Evolutionary conservation across 148 eudicot species (phyloP), one percentile per base, ranked within the genome.

Genomic region (Cornus kousa): DNA sequence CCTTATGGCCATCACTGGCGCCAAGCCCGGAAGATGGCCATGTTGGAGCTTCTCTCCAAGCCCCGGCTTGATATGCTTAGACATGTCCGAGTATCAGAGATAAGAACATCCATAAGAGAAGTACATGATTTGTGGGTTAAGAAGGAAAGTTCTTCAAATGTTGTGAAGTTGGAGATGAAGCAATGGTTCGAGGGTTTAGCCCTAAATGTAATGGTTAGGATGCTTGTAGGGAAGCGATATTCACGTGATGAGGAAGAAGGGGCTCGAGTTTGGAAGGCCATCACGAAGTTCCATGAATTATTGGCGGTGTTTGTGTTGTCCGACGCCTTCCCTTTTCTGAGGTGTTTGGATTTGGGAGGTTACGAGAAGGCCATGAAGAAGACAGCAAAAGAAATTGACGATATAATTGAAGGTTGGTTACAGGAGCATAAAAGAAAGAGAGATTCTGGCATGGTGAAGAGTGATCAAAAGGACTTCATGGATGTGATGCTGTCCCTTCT

Each of bases 1-100:
- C 83, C 81, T 4, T 79, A 83, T 28, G 87, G 90, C 10, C 78
- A 82, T 0, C 81, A 87, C 66, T 90, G 91, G 91, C 81, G 87
- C 1, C 77, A 87, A 33, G 55, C 85, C n/a, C 80, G 88, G 9
- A 87, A 84, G 79, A 70, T 87, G 4, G 70, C 69, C 3, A 11
- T 74, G 35, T 22, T 78, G 0, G 82, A 85, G 68, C 84, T 90
- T 13, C 77, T 90, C n/a, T 85, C 89, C 0, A 75, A 57, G 39
- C 74, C 64, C 3, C 75, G 83, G 28, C 28, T 88, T 1, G 82
- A 78, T 48, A 40, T 68, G 62, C 67, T 77, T 4, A 77, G 69
- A 65, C 60, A 80, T n/a, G 73, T 80, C 19, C 35, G 85, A 8
- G 74, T 40, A 1, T 64, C 82, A 0, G 90, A 82, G 60, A 70